Evolutionary conservation across 2,329 filamentous ascomycete genomes (phyloP).

Genomic region (Eutypella sp.): DNA sequence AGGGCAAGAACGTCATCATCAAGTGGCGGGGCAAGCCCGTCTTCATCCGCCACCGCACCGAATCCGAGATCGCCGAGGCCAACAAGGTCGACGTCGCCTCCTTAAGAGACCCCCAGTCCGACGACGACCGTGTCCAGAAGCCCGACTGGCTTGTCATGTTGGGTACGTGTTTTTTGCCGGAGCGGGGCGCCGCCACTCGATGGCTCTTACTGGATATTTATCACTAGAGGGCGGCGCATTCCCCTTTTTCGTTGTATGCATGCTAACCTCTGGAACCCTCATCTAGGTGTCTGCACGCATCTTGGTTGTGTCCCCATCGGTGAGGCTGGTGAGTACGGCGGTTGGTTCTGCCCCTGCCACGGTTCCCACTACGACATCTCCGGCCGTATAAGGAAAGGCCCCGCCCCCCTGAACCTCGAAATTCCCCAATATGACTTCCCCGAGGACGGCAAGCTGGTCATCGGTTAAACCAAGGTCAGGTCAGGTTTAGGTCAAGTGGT

Average conservation of each 20-base stretch:
- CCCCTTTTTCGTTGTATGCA: background rate
- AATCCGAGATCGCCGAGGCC: slow-evolving; percentile 89
- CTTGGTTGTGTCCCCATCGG: slow-evolving; percentile 98
- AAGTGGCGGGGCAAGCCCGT: slow-evolving; percentile 99
- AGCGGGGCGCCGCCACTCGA: too few species aligned
- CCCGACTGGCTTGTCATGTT: slow-evolving; percentile 99
- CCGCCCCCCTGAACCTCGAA: slow-evolving; percentile 95
- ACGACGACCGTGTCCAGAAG: slow-evolving; percentile 92
- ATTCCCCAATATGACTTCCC: slow-evolving; percentile 90
- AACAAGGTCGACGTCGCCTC: slow-evolving; percentile 77
- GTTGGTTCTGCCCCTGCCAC: slow-evolving; percentile 99
- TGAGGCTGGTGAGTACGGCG: slow-evolving; percentile 95
- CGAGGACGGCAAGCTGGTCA: slow-evolving; percentile 80
- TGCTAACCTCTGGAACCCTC: slow-evolving; percentile 10
- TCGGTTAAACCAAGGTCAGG: slow-evolving; percentile 69
- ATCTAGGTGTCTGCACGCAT: slow-evolving; percentile 91
- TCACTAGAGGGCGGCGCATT: too few species aligned
- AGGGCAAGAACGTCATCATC: slow-evolving; percentile 99
- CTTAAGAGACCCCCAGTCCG: slow-evolving; percentile 86
- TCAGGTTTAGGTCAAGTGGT: too few species aligned
- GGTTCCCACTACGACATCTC: slow-evolving; percentile 99
- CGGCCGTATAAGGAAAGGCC: slow-evolving; percentile 94
- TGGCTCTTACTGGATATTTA: too few species aligned
- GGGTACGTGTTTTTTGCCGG: slow-evolving; percentile 51
- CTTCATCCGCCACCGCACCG: slow-evolving; percentile 97